Evolutionary conservation across 129 eudicot genomes (phyloP), one percentile per base, ranked within the genome.

Genomic region (Silybum marianum): DNA sequence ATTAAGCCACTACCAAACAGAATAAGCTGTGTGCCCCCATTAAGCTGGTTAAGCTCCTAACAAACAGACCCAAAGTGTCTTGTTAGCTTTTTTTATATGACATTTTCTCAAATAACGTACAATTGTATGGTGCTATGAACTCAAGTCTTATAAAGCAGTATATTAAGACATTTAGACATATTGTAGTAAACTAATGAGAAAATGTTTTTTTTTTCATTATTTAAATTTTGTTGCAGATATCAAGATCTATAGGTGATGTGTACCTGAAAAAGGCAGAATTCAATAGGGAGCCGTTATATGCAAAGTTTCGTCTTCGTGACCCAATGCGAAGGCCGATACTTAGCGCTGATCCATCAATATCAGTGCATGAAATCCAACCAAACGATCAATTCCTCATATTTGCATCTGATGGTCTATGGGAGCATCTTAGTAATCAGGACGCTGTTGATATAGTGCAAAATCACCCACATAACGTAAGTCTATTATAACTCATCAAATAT

Each of bases 391-490:
- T 94, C 80, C 75, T 94, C 71, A 94, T 94, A 75, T 90, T 92
- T 87, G 98, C 98, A 34, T 94, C 98, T 7, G 98, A 94, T 76
- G 98, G 98, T 74, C 95, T 94, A 7, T 94, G 98, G 98, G 98
- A 94, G 88, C 98, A 94, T 74, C 90, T 94, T 66, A 88, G 83
- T 86, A 94, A 94, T 82, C 97, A 94, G 85, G 97, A 92, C n/a
- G 98, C 98, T 21, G 98, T 94, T 73, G 89, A 92, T 87, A 73
- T 94, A 30, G 97, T 94, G 18, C 98, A 90, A 78, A 85, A 88
- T 63, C 82, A 84, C 69, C 92, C 97, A 16, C 98, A 85, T 34
- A 84, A 23, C 25, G 98, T 94, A 89, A 90, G 98, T 74, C 25
- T 28, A 28, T 19, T 18, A 24, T 18, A 24, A 13, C 65, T 54